Percentiles rank a stretch among this genome's conserved stretches.
These are phyloP conservation scores for Castanea mollissima DNA, from an alignment of 306 rosid genomes.

Conservation along the genomic window DNA sequence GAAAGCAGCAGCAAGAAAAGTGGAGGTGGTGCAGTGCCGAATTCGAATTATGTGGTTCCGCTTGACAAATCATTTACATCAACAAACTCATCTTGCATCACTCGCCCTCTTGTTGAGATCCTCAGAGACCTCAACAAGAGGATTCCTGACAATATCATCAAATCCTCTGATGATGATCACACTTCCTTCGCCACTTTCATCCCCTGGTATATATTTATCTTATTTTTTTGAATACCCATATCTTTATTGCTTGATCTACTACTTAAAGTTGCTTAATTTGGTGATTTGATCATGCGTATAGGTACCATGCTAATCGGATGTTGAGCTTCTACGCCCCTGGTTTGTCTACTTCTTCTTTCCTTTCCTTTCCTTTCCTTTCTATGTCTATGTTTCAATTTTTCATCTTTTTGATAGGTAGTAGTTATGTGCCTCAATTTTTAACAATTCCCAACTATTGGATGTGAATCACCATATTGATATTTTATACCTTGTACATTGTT, in stretches of 20 bases:
- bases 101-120: constrained; percentile 87
- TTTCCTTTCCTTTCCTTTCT: constrained; percentile 3
- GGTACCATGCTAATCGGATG: constrained; percentile 99
- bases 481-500: not conserved
- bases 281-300: constrained; percentile 16
- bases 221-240: not conserved
- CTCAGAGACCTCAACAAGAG: constrained; percentile 86
- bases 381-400: not conserved
- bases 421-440: not conserved
- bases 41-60: constrained; percentile 88
- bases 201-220: constrained; percentile 55
- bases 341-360: constrained; percentile 22
- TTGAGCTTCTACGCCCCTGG: constrained; percentile 99
- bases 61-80: constrained; percentile 67
- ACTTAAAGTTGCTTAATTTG: not conserved
- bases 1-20: constrained; percentile 32
- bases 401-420: too few species aligned
- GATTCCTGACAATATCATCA: constrained; percentile 79
- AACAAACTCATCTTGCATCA: constrained; percentile 66
- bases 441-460: not conserved
- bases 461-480: not conserved
- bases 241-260: not conserved
- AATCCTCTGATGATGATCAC: constrained; percentile 25
- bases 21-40: constrained; percentile 42
- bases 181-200: constrained; percentile 46